Conservation (phyloP, 495 filamentous ascomycete genomes). For the Tirmania nivea region DNA sequence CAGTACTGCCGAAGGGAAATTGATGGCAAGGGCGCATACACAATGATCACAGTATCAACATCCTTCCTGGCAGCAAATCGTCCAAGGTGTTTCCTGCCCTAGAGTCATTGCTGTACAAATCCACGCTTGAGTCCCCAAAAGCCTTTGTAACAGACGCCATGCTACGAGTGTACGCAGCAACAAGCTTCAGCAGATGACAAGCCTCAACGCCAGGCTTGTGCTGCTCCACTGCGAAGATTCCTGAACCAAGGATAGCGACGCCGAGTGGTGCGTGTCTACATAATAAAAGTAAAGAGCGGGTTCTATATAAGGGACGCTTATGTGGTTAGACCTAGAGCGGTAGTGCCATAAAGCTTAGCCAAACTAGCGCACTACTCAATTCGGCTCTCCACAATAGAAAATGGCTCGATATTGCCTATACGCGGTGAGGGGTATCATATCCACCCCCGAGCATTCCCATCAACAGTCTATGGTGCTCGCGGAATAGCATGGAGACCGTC, state of each 20-base stretch:
- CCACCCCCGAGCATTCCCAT: too few relatives aligned
- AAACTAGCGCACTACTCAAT: too few relatives aligned
- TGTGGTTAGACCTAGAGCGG: too few relatives aligned
- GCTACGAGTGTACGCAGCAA: constrained; percentile 42
- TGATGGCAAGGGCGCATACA: constrained; percentile 16
- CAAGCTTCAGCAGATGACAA: constrained; percentile 26
- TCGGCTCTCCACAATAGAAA: too few relatives aligned
- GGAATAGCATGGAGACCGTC: too few relatives aligned
- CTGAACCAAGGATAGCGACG: constrained; percentile 47
- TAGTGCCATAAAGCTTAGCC: too few relatives aligned
- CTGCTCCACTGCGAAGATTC: constrained; percentile 27
- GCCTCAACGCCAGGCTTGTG: constrained; percentile 33
- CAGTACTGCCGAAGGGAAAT: neutral
- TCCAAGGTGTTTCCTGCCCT: constrained; percentile 31
- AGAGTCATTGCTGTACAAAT: constrained; percentile 40
- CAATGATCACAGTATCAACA: constrained; percentile 47
- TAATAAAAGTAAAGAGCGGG: too few relatives aligned
- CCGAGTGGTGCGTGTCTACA: constrained; percentile 31
- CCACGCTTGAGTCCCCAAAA: constrained; percentile 23
- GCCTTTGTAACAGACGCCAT: constrained; percentile 20
- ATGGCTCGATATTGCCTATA: too few relatives aligned
- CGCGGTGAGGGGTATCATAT: too few relatives aligned
- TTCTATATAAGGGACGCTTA: too few relatives aligned
- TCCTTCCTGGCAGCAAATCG: constrained; percentile 43
- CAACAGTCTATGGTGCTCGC: too few relatives aligned